Percentiles rank a stretch among this genome's conserved stretches.
Conservation (phyloP, 371 early-diverging fungal species). For the Synchytrium microbalum region DNA sequence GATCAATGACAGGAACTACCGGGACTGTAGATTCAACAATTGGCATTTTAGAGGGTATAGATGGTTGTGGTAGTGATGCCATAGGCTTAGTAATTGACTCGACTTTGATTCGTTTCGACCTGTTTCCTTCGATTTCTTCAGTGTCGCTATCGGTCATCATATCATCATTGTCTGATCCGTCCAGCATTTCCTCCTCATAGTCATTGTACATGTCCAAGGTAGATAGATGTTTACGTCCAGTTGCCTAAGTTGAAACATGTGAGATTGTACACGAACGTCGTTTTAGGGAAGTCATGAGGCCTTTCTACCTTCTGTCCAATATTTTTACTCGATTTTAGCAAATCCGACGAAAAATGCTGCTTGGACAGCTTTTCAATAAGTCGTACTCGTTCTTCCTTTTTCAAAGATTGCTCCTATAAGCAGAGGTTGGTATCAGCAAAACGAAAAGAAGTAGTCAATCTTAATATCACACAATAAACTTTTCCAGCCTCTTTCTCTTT, state of each 20-base stretch:
- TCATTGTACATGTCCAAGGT: too few relatives aligned
- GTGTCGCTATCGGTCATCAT: not conserved
- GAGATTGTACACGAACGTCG: too few relatives aligned
- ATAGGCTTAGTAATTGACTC: too few relatives aligned
- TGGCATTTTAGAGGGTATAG: too few relatives aligned
- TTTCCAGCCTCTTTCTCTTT: conserved; percentile 38
- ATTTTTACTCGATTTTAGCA: conserved; percentile 71
- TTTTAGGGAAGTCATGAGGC: too few relatives aligned
- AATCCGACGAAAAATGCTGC: conserved; percentile 59
- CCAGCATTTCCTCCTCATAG: too few relatives aligned
- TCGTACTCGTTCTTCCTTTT: conserved; percentile 81
- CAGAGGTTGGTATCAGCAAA: not conserved
- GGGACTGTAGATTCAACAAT: too few relatives aligned
- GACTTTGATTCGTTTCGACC: not conserved
- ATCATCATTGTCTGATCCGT: too few relatives aligned
- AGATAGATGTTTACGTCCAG: too few relatives aligned
- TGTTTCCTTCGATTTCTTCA: not conserved
- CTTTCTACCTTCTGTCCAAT: conserved; percentile 56
- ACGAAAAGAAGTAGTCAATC: conserved; percentile 4
- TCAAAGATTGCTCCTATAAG: conserved; percentile 82
- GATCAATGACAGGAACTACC: too few relatives aligned
- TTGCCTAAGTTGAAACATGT: too few relatives aligned
- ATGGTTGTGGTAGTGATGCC: too few relatives aligned
- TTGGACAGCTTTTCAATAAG: conserved; percentile 67
- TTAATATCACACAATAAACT: conserved; percentile 23